These are phyloP conservation scores for Monosporozyma aerobia DNA, from an alignment of 805 yeast genomes.

Conservation along the genomic window DNA sequence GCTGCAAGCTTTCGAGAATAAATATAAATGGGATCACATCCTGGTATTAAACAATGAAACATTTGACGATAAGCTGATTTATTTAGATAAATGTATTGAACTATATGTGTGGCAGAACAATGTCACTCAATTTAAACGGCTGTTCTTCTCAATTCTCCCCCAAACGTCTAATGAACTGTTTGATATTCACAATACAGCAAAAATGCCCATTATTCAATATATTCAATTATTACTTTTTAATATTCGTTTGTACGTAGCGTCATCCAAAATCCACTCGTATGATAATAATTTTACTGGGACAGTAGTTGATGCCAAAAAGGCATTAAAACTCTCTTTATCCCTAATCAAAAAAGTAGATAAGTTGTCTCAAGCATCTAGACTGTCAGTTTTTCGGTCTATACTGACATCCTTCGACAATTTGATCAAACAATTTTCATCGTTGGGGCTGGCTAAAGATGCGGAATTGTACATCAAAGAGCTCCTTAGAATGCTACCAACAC, in stretches of 20 bases:
- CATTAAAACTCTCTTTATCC: slow-evolving; percentile 46
- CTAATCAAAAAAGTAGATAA: slow-evolving; percentile 35
- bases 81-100: slow-evolving; percentile 6
- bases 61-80: neutral
- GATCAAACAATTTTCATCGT: slow-evolving; percentile 33
- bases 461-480: slow-evolving; percentile 46
- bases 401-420: slow-evolving; percentile 33
- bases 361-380: slow-evolving; percentile 26
- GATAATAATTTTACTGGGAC: slow-evolving; percentile 14
- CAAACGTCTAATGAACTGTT: slow-evolving; percentile 13
- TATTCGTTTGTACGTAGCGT: slow-evolving; percentile 12
- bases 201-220: slow-evolving; percentile 15
- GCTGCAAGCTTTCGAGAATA: neutral
- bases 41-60: neutral
- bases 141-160: slow-evolving; percentile 14
- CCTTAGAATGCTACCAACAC: slow-evolving; percentile 29
- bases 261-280: slow-evolving; percentile 16
- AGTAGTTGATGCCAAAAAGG: slow-evolving; percentile 36
- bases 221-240: slow-evolving; percentile 25
- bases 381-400: slow-evolving; percentile 32
- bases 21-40: neutral
- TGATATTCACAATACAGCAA: slow-evolving; percentile 18
- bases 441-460: slow-evolving; percentile 54
- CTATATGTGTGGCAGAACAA: slow-evolving; percentile 11
- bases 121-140: slow-evolving; percentile 8